These are phyloP conservation scores for Cantharellus cinnabarinus DNA, from an alignment of 768 basidiomycete species.

Conservation along the genomic window DNA sequence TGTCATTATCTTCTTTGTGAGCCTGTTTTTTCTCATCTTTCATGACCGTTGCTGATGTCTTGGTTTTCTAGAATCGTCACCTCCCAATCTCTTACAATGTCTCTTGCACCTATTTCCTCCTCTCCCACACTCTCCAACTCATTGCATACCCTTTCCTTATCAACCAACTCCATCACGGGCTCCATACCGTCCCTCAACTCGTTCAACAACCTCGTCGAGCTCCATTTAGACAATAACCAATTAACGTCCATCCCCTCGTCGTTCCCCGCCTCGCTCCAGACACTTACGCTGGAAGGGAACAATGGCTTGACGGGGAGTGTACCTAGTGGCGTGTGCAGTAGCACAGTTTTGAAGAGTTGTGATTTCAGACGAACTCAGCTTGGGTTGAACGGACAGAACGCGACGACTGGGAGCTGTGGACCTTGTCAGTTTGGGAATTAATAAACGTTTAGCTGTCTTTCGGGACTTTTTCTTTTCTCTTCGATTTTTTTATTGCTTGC, in stretches of 20 bases:
- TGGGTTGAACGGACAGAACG: neutral
- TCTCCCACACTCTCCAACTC: constrained; percentile 4
- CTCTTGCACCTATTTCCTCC: constrained; percentile 15
- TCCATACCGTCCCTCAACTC: constrained; percentile 1
- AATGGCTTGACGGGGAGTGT: neutral
- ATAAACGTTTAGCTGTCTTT: neutral
- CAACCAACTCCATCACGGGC: constrained; percentile 4
- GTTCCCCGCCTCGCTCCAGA: neutral
- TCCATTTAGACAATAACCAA: constrained; percentile 6
- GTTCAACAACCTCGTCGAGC: constrained; percentile 1
- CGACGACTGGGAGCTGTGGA: neutral
- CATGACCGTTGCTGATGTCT: neutral
- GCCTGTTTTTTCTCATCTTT: neutral
- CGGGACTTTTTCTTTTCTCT: neutral
- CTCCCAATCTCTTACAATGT: constrained; percentile 16
- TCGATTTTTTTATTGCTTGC: neutral
- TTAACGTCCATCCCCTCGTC: constrained; percentile 6
- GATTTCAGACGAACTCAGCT: neutral
- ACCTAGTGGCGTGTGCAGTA: neutral
- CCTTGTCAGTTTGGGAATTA: neutral
- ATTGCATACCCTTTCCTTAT: constrained; percentile 17
- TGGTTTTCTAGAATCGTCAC: neutral
- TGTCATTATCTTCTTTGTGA: neutral
- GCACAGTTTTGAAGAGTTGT: neutral
- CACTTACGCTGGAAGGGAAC: neutral